phyloP scores from a whole-genome alignment of 768 basidiomycete species.

The Auriculariales sp. region DNA sequence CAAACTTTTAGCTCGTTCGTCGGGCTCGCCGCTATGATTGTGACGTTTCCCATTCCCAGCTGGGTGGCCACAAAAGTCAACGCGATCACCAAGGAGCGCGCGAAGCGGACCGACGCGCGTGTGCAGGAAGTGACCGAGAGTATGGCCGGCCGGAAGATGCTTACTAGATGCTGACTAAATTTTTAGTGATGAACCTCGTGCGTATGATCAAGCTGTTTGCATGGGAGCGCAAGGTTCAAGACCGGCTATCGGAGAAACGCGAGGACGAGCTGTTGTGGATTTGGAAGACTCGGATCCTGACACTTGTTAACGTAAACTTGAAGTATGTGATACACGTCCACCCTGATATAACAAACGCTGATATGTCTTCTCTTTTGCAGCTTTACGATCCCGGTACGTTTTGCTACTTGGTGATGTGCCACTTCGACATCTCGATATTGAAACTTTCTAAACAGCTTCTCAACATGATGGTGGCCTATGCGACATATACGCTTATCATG shows the following conservation, averaged over 20 bases:
- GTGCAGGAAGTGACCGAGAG: slow-evolving; percentile 22
- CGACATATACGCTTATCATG: background rate
- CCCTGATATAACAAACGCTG: too few species aligned
- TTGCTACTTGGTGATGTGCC: too few species aligned
- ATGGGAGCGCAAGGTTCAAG: slow-evolving; percentile 20
- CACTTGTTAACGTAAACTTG: slow-evolving; percentile 27
- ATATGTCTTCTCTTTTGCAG: background rate
- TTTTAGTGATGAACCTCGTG: slow-evolving; percentile 11
- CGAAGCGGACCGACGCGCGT: slow-evolving; percentile 22
- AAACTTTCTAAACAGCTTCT: background rate
- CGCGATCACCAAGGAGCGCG: slow-evolving; percentile 16
- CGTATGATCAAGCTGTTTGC: slow-evolving; percentile 29
- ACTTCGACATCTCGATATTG: background rate
- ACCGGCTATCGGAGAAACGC: slow-evolving; percentile 17
- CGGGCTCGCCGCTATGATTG: slow-evolving; percentile 19
- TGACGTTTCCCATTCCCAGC: slow-evolving; percentile 22
- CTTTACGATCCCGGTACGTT: background rate
- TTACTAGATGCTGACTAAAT: background rate
- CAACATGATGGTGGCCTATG: background rate
- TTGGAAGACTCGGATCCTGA: slow-evolving; percentile 37
- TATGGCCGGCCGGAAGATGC: background rate
- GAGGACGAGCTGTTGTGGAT: slow-evolving; percentile 26
- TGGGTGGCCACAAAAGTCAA: slow-evolving; percentile 17
- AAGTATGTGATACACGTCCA: slow-evolving; percentile 20
- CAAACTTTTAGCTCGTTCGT: slow-evolving; percentile 17